Evolutionary conservation across 306 rosid genomes (phyloP).

Genomic region (Hylodesmum podocarpum): DNA sequence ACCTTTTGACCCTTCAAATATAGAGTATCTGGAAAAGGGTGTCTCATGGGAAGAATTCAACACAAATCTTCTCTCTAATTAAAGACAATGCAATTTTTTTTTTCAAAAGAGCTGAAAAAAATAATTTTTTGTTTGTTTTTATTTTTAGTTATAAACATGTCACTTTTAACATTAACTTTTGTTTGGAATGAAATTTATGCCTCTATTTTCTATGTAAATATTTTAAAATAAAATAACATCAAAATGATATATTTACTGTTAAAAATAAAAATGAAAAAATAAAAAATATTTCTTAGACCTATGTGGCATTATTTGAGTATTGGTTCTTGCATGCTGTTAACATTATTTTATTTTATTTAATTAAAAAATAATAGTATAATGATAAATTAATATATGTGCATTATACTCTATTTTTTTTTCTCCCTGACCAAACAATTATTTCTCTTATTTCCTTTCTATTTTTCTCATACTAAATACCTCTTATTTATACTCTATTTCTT

Average conservation of each 20-base stretch:
- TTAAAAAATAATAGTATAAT: too few relatives aligned
- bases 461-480: too few relatives aligned
- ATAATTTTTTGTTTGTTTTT: background rate
- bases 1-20: slow-evolving; percentile 83
- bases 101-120: background rate
- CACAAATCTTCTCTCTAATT: slow-evolving; percentile 18
- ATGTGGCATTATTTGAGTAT: too few relatives aligned
- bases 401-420: too few relatives aligned
- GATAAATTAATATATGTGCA: too few relatives aligned
- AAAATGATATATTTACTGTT: background rate
- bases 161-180: background rate
- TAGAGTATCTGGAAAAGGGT: slow-evolving; percentile 57
- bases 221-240: background rate
- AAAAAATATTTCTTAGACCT: background rate
- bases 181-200: background rate
- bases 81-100: background rate
- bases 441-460: too few relatives aligned
- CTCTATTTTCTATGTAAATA: background rate
- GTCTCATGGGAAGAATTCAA: slow-evolving; percentile 73
- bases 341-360: too few relatives aligned
- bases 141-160: background rate
- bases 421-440: too few relatives aligned
- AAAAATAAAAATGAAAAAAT: background rate
- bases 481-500: too few relatives aligned
- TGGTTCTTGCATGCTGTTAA: too few relatives aligned